Evolutionary conservation across 176 grass and related monocot species (phyloP).

Genomic region (Oryza rufipogon): DNA sequence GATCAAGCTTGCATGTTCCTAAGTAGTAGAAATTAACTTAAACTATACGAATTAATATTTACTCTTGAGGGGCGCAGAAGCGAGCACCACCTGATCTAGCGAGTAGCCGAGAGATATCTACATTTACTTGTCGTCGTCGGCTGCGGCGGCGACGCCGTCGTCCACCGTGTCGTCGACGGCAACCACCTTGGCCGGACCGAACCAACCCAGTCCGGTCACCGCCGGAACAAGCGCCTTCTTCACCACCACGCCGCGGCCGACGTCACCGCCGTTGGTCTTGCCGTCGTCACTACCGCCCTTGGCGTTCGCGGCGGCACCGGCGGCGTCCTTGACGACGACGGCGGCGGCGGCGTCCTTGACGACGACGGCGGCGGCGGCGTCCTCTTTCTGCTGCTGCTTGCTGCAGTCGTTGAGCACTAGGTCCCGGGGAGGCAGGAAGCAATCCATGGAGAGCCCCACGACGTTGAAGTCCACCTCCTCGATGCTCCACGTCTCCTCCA

Average conservation of each 20-base stretch:
- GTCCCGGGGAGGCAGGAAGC: conserved; percentile 75
- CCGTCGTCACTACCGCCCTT: not conserved
- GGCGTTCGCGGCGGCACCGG: not conserved
- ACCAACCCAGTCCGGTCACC: conserved; percentile 27
- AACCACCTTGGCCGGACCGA: conserved; percentile 39
- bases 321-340: not conserved
- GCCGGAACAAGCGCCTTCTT: conserved; percentile 33
- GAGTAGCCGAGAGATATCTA: not conserved
- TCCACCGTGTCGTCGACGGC: conserved; percentile 13
- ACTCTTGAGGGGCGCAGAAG: conserved; percentile 12
- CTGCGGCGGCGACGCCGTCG: not conserved
- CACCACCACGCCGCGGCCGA: not conserved
- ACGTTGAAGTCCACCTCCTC: conserved; percentile 89
- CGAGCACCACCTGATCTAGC: not conserved
- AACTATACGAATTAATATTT: not conserved
- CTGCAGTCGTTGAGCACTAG: conserved; percentile 8
- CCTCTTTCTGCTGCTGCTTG: not conserved
- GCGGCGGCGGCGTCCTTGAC: not conserved
- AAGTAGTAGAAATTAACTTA: not conserved
- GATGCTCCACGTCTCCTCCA: conserved; percentile 81
- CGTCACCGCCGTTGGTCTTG: not conserved
- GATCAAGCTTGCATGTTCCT: not conserved
- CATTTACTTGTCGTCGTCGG: not conserved
- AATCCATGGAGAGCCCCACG: conserved; percentile 61
- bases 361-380: not conserved